phyloP scores from a whole-genome alignment of 2,329 filamentous ascomycete genomes.

The Chalaropsis thielavioides region DNA sequence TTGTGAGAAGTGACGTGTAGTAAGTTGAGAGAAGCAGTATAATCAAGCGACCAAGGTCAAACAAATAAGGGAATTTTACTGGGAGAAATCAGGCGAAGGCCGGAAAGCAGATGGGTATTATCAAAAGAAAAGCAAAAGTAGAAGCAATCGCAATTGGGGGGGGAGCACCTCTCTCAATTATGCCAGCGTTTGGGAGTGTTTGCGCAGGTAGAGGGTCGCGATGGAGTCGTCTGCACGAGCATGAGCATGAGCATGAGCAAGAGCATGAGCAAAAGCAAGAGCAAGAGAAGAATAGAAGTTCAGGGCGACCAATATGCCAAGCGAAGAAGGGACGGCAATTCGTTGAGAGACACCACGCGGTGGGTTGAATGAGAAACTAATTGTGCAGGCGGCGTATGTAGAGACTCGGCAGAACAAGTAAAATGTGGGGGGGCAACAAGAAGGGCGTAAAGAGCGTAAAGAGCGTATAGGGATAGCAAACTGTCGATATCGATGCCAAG shows the following conservation, averaged over 20 bases:
- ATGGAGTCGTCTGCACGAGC: background rate
- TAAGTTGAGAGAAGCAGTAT: background rate
- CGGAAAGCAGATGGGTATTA: background rate
- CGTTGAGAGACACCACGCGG: background rate
- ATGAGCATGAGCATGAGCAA: background rate
- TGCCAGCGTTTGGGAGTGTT: background rate
- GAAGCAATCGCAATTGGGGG: background rate
- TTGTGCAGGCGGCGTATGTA: background rate
- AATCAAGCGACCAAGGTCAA: background rate
- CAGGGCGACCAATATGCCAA: background rate
- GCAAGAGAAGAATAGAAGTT: slow-evolving; percentile 1
- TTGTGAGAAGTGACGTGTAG: background rate
- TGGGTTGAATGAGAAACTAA: no score
- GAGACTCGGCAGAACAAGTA: background rate
- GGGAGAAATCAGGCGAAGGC: background rate
- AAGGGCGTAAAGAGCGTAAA: background rate
- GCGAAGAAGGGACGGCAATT: background rate
- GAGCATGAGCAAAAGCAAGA: background rate
- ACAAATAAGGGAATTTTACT: background rate
- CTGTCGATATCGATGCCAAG: background rate
- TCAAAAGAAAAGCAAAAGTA: background rate
- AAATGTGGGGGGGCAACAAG: background rate
- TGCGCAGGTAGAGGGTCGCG: background rate
- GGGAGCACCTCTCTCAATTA: background rate
- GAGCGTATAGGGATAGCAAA: background rate